Base-by-base conservation (phyloP, 1,284 basidiomycete species). In the Trametes polyzona region DNA sequence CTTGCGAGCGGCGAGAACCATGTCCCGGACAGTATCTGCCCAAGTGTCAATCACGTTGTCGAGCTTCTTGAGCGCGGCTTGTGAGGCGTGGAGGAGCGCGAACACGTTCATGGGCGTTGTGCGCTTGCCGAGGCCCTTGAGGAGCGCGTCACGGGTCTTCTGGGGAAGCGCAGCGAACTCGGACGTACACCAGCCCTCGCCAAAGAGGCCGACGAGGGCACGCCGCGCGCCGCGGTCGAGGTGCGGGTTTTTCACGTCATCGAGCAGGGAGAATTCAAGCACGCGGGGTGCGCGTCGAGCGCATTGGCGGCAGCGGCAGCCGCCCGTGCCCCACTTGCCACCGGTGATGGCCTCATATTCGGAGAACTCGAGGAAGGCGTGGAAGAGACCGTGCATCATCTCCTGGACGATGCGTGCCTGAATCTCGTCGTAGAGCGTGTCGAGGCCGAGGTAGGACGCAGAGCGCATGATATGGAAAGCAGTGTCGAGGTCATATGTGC, bases 401-500 rank as follows among this genome's bases (percentile, higher is more conserved):
- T 94, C 92, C 66, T 90, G 83, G 16, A 92, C 84, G 62, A 94
- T 84, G 54, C 90, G 83, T 0, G 92, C 87, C 67, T 94, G 90
- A 30, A 92, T 80, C 69, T 97, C 94, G 57, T 83, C 80, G 57
- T 87, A 83, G 4, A 98, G 83, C 0, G 86, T 74, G n/a, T 87
- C 77, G 37, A 98, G 78, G 46, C 83, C 81, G 37, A 98, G 87
- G 72, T 96, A 98, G 17, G 82, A 78, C 2, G 95, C 89, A 0
- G 93, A 87, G 27, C 88, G 86, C 74, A 95, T 86, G 65, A 98
- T 93, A 58, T 92, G 85, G 70, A 98, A 94, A 0, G 93, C 92
- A 14, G 95, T 98, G 43, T 88, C 82, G 58, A 98, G 85, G 75
- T 98, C 95, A 72, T 95, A 97, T 0, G 92, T 90, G 17, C 96